Evolutionary conservation across 2,329 filamentous ascomycete genomes (phyloP).

Genomic region (Fusarium hostae): DNA sequence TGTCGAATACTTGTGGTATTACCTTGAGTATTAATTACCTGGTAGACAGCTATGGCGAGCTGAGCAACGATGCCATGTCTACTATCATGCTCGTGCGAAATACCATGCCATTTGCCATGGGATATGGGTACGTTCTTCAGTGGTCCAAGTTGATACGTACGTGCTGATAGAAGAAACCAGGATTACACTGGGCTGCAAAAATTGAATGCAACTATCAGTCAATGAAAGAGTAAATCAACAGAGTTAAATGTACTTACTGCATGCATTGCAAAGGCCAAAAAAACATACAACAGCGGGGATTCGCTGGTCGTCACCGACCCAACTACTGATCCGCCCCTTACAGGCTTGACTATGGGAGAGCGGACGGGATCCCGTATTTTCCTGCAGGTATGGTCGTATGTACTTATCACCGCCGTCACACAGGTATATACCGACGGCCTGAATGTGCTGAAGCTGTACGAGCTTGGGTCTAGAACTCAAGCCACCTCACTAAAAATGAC

Average conservation of each 20-base stretch:
- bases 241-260: too few relatives aligned
- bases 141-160: background rate
- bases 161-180: background rate
- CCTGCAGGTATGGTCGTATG: conserved; percentile 9
- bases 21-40: conserved; percentile 53
- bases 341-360: conserved; percentile 10
- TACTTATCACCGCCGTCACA: accelerated
- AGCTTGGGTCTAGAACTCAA: background rate
- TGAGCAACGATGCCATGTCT: conserved; percentile 53
- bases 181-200: background rate
- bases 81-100: conserved; percentile 52
- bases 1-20: conserved; percentile 50
- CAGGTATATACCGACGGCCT: background rate
- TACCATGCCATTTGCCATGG: background rate
- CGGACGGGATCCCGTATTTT: conserved; percentile 13
- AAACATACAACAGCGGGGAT: conserved; percentile 9
- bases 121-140: background rate
- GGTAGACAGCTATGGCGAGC: conserved; percentile 54
- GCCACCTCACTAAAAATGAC: background rate
- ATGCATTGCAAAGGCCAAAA: accelerated
- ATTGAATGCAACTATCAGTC: accelerated
- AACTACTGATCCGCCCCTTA: conserved; percentile 8
- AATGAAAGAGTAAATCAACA: accelerated
- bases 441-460: too few relatives aligned
- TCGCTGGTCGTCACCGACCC: conserved; percentile 13